Percentiles rank a stretch among this genome's conserved stretches.
Evolutionary conservation across 208 protist species (phyloP).

Genomic region (Acanthamoeba healyi): DNA sequence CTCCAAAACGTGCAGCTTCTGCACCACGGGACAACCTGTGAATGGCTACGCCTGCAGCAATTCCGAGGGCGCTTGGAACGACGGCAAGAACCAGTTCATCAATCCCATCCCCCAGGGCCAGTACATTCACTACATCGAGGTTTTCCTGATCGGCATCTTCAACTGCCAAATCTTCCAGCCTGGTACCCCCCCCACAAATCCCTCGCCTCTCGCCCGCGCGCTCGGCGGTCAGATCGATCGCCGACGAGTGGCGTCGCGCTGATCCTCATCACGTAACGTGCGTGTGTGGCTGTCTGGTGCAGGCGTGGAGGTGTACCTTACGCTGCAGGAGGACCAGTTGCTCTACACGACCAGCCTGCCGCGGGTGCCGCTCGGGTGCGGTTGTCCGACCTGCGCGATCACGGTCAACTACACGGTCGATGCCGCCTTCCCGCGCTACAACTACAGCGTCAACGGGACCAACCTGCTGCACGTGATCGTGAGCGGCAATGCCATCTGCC

Average conservation of each 20-base stretch:
- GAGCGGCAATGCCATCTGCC: conserved; percentile 32
- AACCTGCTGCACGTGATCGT: conserved; percentile 58
- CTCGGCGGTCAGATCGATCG: too few relatives aligned
- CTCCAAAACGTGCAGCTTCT: background rate
- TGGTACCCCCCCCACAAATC: background rate
- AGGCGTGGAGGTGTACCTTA: conserved; percentile 38
- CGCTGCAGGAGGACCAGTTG: conserved; percentile 44
- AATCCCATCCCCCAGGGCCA: background rate
- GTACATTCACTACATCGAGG: background rate
- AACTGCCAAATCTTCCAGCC: conserved; percentile 42
- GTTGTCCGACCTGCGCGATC: background rate
- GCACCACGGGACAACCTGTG: background rate
- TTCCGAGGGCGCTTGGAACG: background rate
- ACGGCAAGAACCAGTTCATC: conserved; percentile 8
- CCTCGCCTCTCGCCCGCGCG: too few relatives aligned
- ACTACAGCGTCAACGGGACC: conserved; percentile 46
- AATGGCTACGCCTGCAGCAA: conserved; percentile 56
- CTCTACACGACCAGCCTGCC: conserved; percentile 15
- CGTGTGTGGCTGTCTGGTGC: background rate
- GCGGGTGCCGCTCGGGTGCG: background rate
- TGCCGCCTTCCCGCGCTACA: background rate
- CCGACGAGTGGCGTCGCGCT: too few relatives aligned
- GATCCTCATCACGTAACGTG: too few relatives aligned
- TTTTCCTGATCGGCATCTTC: conserved; percentile 7
- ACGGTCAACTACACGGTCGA: conserved; percentile 46